A percentile compares a stretch with the other conserved stretches of the same genome.
Evolutionary conservation across 768 basidiomycete genomes (phyloP).

Genomic region (Suillus placidus): DNA sequence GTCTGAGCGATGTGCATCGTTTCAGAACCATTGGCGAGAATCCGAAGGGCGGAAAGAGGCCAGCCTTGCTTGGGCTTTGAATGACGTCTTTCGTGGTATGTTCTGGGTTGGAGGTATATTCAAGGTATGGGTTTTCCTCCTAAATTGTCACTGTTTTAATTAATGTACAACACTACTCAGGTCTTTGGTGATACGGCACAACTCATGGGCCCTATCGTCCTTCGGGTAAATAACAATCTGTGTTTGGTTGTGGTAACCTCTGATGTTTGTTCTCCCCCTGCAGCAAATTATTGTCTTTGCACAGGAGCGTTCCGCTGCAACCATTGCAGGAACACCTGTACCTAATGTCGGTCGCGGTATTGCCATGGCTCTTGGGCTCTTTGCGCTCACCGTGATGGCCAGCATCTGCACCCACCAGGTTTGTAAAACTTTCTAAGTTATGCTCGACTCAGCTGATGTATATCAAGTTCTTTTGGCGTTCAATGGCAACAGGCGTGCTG

Average conservation of each 20-base stretch:
- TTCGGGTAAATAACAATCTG: slow-evolving; percentile 43
- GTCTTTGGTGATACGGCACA: slow-evolving; percentile 63
- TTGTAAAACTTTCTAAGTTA: not conserved
- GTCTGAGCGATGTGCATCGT: slow-evolving; percentile 27
- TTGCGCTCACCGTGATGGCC: slow-evolving; percentile 49
- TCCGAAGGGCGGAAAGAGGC: slow-evolving; percentile 47
- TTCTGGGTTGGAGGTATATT: slow-evolving; percentile 68
- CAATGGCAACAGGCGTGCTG: slow-evolving; percentile 67
- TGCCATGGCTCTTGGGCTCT: slow-evolving; percentile 59
- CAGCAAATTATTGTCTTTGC: slow-evolving; percentile 65
- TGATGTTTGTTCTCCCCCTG: not conserved
- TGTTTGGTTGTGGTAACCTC: not conserved
- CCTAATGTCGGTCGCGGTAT: slow-evolving; percentile 57
- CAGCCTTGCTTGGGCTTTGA: slow-evolving; percentile 61
- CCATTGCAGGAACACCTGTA: slow-evolving; percentile 33
- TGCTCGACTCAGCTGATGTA: not conserved
- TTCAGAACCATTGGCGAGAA: slow-evolving; percentile 49
- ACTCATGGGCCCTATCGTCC: slow-evolving; percentile 63
- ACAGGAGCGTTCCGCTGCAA: slow-evolving; percentile 47
- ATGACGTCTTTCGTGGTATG: slow-evolving; percentile 56
- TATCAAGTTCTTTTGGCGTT: slow-evolving; percentile 67
- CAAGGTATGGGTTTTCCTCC: slow-evolving; percentile 43
- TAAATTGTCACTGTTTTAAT: not conserved
- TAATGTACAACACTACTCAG: slow-evolving; percentile 29
- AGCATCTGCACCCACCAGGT: slow-evolving; percentile 69